Evolutionary conservation across 768 basidiomycete species (phyloP).

Genomic region (Pulveroboletus sp.): DNA sequence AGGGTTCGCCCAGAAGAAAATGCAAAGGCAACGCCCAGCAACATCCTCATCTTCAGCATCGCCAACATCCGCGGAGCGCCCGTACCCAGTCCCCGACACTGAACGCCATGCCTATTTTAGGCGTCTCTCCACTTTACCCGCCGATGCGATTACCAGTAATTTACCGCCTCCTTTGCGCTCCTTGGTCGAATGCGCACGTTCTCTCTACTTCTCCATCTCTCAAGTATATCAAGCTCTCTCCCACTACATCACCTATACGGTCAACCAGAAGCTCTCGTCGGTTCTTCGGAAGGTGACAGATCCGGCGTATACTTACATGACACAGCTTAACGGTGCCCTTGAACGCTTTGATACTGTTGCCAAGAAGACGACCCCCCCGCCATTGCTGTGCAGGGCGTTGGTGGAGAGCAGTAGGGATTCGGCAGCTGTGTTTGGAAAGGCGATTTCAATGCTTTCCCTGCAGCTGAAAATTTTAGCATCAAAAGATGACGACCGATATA

Average conservation of each 20-base stretch:
- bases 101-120: conserved; percentile 93
- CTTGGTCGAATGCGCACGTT: conserved; percentile 85
- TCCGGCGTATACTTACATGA: conserved; percentile 77
- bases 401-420: conserved; percentile 82
- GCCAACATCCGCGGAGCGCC: conserved; percentile 34
- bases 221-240: conserved; percentile 88
- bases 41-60: conserved; percentile 35
- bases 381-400: conserved; percentile 68
- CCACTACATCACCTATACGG: conserved; percentile 79
- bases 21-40: conserved; percentile 21
- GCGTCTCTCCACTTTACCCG: conserved; percentile 75
- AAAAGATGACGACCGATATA: conserved; percentile 80
- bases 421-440: conserved; percentile 79
- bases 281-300: conserved; percentile 82
- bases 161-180: conserved; percentile 66
- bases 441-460: conserved; percentile 73
- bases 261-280: conserved; percentile 76
- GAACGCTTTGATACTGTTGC: conserved; percentile 88
- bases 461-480: conserved; percentile 76
- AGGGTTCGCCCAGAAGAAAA: conserved; percentile 20
- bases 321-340: conserved; percentile 77
- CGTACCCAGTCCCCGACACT: conserved; percentile 50
- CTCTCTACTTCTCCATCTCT: conserved; percentile 85
- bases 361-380: conserved; percentile 62
- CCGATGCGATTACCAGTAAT: conserved; percentile 52